A percentile compares a stretch with the other conserved stretches of the same genome.
Evolutionary conservation across 2,329 filamentous ascomycete species (phyloP).

Genomic region (Penicillium sp.): DNA sequence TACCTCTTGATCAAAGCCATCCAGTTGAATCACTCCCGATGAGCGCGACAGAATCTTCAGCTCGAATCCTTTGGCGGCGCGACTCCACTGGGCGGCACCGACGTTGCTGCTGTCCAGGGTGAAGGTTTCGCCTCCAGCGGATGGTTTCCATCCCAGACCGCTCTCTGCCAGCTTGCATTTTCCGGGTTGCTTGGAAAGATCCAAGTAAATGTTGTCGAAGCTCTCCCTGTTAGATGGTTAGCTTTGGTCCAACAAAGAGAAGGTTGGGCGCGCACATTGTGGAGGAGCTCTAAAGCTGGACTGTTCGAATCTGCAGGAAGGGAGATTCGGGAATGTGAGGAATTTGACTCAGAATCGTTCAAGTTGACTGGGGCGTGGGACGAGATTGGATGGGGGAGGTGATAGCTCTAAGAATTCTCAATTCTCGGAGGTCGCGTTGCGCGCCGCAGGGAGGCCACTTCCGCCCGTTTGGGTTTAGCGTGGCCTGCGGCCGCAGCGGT

Average conservation of each 20-base stretch:
- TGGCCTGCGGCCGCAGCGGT: too few relatives aligned
- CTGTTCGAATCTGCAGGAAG: neutral
- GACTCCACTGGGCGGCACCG: constrained; percentile 88
- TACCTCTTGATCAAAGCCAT: constrained; percentile 89
- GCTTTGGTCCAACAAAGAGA: constrained; percentile 14
- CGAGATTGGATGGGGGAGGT: constrained; percentile 3
- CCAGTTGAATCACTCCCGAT: constrained; percentile 86
- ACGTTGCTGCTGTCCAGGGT: constrained; percentile 89
- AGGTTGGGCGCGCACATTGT: constrained; percentile 32
- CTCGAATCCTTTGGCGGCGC: constrained; percentile 89
- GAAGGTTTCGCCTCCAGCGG: constrained; percentile 85
- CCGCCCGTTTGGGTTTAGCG: constrained; percentile 20
- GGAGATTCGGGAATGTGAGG: neutral
- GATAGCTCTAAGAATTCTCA: constrained; percentile 27
- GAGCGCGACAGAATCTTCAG: constrained; percentile 87
- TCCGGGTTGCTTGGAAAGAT: constrained; percentile 88
- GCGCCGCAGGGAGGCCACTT: constrained; percentile 28
- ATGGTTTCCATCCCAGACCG: constrained; percentile 93
- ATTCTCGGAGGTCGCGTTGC: constrained; percentile 30
- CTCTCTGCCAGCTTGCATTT: constrained; percentile 95
- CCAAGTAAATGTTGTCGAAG: constrained; percentile 96
- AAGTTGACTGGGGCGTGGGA: constrained; percentile 6
- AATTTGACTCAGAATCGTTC: too few relatives aligned
- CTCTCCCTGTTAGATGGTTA: constrained; percentile 67
- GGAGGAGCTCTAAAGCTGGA: constrained; percentile 30